Percentiles rank a stretch among this genome's conserved stretches.
Conservation (phyloP, 2,329 filamentous ascomycete genomes). For the Mollisia scopiformis region DNA sequence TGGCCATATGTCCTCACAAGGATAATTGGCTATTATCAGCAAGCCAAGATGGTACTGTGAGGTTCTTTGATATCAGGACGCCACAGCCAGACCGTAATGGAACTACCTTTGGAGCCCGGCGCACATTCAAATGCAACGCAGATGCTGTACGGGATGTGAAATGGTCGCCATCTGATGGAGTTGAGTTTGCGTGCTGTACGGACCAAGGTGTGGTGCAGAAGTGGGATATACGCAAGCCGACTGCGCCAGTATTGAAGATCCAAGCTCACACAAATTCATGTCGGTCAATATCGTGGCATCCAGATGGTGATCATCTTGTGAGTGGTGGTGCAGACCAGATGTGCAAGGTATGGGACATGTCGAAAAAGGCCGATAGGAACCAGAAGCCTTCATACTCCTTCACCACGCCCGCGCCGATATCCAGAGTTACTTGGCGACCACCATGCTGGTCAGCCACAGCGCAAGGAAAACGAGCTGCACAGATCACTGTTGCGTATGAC, state of each 20-base stretch:
- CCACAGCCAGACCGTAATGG: constrained; percentile 52
- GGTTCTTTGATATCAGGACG: constrained; percentile 59
- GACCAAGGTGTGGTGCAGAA: constrained; percentile 64
- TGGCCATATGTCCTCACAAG: constrained; percentile 64
- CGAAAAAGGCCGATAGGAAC: constrained; percentile 60
- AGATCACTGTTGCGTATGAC: constrained; percentile 65
- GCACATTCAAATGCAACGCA: constrained; percentile 46
- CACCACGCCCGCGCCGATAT: constrained; percentile 61
- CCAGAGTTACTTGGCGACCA: constrained; percentile 64
- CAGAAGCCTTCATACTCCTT: constrained; percentile 68
- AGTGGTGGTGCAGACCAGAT: constrained; percentile 65
- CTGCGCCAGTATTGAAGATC: constrained; percentile 58
- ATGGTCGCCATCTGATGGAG: constrained; percentile 65
- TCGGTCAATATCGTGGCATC: constrained; percentile 67
- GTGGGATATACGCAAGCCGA: constrained; percentile 63
- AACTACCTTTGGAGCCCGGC: constrained; percentile 44
- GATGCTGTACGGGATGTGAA: constrained; percentile 64
- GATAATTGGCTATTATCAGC: constrained; percentile 62
- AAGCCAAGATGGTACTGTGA: constrained; percentile 65
- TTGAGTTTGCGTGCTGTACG: constrained; percentile 66
- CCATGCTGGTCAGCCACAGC: constrained; percentile 67
- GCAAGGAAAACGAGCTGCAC: constrained; percentile 60
- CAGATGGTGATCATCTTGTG: constrained; percentile 66
- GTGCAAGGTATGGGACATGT: constrained; percentile 68
- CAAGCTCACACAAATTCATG: constrained; percentile 64